phyloP scores from a whole-genome alignment of 352 stramenopile genomes.

The Blastocystis sp. region DNA sequence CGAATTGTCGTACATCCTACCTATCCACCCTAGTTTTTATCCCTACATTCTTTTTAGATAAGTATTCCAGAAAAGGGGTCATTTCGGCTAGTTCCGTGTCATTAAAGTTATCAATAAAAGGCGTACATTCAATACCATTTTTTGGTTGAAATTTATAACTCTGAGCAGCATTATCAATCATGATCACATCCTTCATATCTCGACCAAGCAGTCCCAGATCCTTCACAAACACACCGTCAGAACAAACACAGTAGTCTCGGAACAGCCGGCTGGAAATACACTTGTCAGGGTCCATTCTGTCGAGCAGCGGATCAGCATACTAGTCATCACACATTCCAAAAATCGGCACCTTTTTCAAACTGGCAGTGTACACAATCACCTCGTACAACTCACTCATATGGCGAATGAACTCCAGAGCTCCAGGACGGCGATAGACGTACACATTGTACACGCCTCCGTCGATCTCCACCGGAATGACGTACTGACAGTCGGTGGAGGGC shows the following conservation, averaged over 20 bases:
- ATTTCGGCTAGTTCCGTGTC: conserved; percentile 74
- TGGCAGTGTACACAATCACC: conserved; percentile 95
- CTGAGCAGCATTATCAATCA: conserved; percentile 97
- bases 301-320: conserved; percentile 91
- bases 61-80: conserved; percentile 62
- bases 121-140: conserved; percentile 76
- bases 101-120: conserved; percentile 80
- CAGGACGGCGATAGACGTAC: conserved; percentile 81
- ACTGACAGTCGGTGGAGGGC: conserved; percentile 84
- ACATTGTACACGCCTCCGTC: conserved; percentile 77
- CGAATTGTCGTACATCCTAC: conserved; percentile 33
- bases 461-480: conserved; percentile 91
- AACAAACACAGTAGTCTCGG: conserved; percentile 87
- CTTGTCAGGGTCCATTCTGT: conserved; percentile 84
- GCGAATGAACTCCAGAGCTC: conserved; percentile 88
- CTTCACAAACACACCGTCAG: conserved; percentile 92
- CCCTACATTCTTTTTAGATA: conserved; percentile 56
- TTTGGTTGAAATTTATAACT: conserved; percentile 94
- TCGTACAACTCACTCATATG: conserved; percentile 91
- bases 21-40: background rate
- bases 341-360: conserved; percentile 73
- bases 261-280: conserved; percentile 80
- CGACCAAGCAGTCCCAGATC: conserved; percentile 87
- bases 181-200: conserved; percentile 86
- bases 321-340: conserved; percentile 63